phyloP scores from a whole-genome alignment of 192 early-diverging fungal genomes.

The Chytriomyces hyalinus region DNA sequence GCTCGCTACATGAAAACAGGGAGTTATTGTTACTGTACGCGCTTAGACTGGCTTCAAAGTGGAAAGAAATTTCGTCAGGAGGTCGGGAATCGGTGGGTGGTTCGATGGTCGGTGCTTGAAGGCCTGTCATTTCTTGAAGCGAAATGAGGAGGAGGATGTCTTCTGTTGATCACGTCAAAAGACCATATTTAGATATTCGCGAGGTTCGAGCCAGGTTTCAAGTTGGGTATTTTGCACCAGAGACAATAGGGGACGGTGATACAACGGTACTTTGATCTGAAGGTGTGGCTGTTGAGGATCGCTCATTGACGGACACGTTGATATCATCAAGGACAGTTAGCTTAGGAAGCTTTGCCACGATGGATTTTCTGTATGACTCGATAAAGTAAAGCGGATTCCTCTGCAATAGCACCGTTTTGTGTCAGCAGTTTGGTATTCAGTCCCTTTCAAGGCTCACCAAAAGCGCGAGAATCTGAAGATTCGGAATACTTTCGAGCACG shows the following conservation, averaged over 20 bases:
- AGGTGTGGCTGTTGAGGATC: not conserved
- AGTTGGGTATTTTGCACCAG: not conserved
- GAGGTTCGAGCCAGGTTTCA: not conserved
- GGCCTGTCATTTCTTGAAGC: conserved; percentile 32
- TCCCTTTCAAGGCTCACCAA: conserved; percentile 30
- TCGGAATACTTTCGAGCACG: conserved; percentile 18
- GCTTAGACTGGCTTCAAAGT: conserved; percentile 20
- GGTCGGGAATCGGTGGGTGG: conserved; percentile 19
- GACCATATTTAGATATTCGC: not conserved
- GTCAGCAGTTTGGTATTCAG: not conserved
- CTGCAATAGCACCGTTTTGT: not conserved
- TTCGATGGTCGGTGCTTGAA: conserved; percentile 6
- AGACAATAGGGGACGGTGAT: not conserved
- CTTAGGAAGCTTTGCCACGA: conserved; percentile 22
- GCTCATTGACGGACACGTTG: conserved; percentile 23
- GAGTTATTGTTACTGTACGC: not conserved
- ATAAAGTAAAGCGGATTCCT: conserved; percentile 33
- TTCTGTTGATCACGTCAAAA: not conserved
- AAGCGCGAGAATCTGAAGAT: conserved; percentile 38
- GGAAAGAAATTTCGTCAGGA: conserved; percentile 21
- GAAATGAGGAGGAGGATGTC: conserved; percentile 26
- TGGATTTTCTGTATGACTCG: conserved; percentile 20
- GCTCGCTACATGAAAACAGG: not conserved
- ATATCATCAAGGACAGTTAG: conserved; percentile 29
- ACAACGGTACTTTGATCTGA: not conserved